A percentile compares a stretch with the other conserved stretches of the same genome.
Conservation (phyloP, 352 stramenopile species). For the Phytophthora rubi region DNA sequence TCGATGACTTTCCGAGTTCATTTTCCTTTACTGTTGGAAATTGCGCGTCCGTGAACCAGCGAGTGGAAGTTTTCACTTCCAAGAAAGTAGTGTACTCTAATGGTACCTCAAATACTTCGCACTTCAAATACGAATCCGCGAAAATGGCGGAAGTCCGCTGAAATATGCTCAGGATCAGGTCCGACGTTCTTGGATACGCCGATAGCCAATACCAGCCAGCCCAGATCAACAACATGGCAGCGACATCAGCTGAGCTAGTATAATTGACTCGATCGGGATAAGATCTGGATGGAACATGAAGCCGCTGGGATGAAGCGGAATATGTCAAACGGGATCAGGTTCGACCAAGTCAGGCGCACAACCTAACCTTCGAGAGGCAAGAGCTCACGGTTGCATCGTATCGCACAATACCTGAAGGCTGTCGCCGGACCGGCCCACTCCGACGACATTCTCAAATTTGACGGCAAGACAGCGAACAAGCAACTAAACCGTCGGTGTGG, state of each 20-base stretch:
- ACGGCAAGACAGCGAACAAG: neutral
- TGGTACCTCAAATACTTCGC: too few relatives aligned
- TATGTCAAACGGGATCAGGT: neutral
- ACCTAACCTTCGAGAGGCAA: neutral
- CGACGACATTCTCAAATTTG: slow-evolving; percentile 14
- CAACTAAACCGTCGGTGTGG: neutral
- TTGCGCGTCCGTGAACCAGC: too few relatives aligned
- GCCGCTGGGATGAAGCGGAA: slow-evolving; percentile 4
- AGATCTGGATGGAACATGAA: neutral
- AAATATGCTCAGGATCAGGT: too few relatives aligned
- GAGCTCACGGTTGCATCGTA: neutral
- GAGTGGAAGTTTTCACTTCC: too few relatives aligned
- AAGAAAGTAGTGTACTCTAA: too few relatives aligned
- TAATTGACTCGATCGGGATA: too few relatives aligned
- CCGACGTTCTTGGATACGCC: too few relatives aligned
- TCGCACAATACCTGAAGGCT: neutral
- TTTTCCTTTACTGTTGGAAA: too few relatives aligned
- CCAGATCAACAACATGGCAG: neutral
- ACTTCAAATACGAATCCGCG: too few relatives aligned
- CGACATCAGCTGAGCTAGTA: too few relatives aligned
- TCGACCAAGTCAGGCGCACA: slow-evolving; percentile 1
- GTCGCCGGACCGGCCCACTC: neutral
- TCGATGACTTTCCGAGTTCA: too few relatives aligned
- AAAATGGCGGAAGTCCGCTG: too few relatives aligned
- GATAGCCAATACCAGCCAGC: neutral